Evolutionary conservation across 371 early-diverging fungal genomes (phyloP).

Genomic region (Lichtheimia ornata): DNA sequence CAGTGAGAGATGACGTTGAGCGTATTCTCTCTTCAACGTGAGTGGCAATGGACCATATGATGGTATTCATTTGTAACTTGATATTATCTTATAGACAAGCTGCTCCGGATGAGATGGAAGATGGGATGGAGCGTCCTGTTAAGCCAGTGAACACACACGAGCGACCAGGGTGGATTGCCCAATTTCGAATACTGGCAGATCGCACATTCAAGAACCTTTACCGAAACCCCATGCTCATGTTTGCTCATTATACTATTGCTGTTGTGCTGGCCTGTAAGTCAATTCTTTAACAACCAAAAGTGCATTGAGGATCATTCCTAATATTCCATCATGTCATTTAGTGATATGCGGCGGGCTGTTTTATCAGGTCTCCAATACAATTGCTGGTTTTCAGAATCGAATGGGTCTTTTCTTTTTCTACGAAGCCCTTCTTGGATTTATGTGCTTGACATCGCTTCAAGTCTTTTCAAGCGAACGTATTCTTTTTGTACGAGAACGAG

Average conservation of each 20-base stretch:
- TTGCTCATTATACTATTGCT: constrained; percentile 79
- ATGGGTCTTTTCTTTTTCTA: constrained; percentile 87
- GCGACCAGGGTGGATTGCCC: constrained; percentile 70
- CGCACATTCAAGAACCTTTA: constrained; percentile 88
- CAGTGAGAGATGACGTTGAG: constrained; percentile 50
- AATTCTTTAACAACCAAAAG: background rate
- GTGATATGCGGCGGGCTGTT: constrained; percentile 82
- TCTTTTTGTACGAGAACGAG: constrained; percentile 81
- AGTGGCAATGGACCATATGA: background rate
- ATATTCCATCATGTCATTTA: constrained; percentile 13
- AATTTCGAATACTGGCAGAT: constrained; percentile 79
- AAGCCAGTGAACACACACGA: constrained; percentile 38
- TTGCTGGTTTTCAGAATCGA: constrained; percentile 89
- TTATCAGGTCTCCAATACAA: constrained; percentile 80
- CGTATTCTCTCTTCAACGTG: constrained; percentile 26
- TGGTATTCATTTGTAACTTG: background rate
- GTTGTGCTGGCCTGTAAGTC: constrained; percentile 66
- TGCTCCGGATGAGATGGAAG: constrained; percentile 19
- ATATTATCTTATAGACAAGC: background rate
- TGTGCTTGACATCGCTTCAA: constrained; percentile 74
- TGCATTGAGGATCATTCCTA: background rate
- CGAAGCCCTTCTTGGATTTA: constrained; percentile 82
- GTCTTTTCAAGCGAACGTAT: constrained; percentile 74
- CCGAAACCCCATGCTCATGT: constrained; percentile 84
- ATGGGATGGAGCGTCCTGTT: constrained; percentile 15